Base-by-base conservation (phyloP, 441 rosid species). In the Populus hybrid region DNA sequence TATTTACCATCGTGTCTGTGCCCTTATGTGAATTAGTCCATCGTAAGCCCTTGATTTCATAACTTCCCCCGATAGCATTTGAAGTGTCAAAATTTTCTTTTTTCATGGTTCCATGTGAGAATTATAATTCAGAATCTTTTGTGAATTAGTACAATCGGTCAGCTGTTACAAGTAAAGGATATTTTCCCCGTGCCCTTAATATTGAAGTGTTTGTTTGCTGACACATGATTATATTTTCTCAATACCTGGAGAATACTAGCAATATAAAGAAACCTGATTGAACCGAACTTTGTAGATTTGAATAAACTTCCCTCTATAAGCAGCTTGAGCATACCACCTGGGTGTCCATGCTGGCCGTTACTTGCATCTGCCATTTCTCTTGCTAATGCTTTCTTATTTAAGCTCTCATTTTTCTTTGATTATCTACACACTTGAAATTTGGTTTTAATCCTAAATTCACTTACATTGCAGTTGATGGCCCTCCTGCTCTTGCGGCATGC, bases 401-500 rank as follows among this genome's bases (percentile, higher is more conserved):
- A 59, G 40, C 14, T 36, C 61, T 50, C 24, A n/a, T 45, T 28
- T 74, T 38, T 50, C 11, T 40, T 24, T 42, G 71, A 36, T 69
- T 75, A 42, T 28, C 75, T 12, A 20, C 59, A 18, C 38, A 38
- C 69, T 67, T 64, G 64, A 67, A 71, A 53, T 59, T 69, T 73
- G 75, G 59, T 68, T 71, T 53, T 67, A 56, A 69, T 64, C 66
- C 67, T 40, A 35, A 71, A 63, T 61, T 69, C 0, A 21, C 28
- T 70, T 33, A 1, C 50, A 7, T 26, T 56, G 33, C 83, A 94
- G 97, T 80, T 94, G 78, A 92, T 94, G 93, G 92, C 92, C 64
- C 97, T 94, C 83, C 88, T 94, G 77, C 94, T 94, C 33, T 82
- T 94, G 85, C 88, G 98, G 77, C 97, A 92, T 67, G 94, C 94